Evolutionary conservation across 305 asterid species (phyloP).

Genomic region (Ajuga reptans): DNA sequence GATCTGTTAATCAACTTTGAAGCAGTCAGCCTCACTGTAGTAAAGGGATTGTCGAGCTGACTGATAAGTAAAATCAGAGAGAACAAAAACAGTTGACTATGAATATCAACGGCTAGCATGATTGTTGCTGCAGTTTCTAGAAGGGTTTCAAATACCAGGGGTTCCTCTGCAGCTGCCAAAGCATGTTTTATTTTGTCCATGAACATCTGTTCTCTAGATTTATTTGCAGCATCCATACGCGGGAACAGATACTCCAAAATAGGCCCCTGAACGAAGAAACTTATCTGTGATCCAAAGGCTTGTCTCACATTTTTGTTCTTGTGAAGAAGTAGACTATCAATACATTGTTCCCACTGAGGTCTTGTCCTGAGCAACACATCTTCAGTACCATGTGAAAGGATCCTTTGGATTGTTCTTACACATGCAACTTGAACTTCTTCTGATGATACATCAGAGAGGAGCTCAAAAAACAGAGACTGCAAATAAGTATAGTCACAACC

Average conservation of each 20-base stretch:
- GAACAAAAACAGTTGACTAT: constrained; percentile 60
- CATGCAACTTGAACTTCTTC: constrained; percentile 86
- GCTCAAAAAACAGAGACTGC: constrained; percentile 65
- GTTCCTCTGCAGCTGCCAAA: constrained; percentile 66
- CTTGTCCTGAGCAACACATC: constrained; percentile 51
- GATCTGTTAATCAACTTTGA: constrained; percentile 65
- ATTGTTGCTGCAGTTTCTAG: constrained; percentile 71
- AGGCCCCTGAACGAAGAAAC: constrained; percentile 60
- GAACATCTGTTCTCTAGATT: constrained; percentile 72
- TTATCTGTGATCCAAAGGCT: constrained; percentile 64
- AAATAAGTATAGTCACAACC: constrained; percentile 45
- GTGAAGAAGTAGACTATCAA: constrained; percentile 64
- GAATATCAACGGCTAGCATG: constrained; percentile 59
- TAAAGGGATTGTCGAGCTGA: constrained; percentile 68
- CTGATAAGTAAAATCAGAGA: constrained; percentile 70
- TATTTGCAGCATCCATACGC: constrained; percentile 40
- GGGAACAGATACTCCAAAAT: constrained; percentile 53
- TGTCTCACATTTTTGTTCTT: constrained; percentile 68
- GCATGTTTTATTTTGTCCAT: constrained; percentile 84
- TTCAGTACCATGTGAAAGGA: constrained; percentile 69
- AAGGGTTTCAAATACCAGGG: constrained; percentile 67
- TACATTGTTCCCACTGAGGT: constrained; percentile 68
- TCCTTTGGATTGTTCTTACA: constrained; percentile 54
- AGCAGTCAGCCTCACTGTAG: constrained; percentile 63
- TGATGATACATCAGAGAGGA: constrained; percentile 63